Conservation (phyloP, 495 filamentous ascomycete species). For the Astrocystis sublimbata region DNA sequence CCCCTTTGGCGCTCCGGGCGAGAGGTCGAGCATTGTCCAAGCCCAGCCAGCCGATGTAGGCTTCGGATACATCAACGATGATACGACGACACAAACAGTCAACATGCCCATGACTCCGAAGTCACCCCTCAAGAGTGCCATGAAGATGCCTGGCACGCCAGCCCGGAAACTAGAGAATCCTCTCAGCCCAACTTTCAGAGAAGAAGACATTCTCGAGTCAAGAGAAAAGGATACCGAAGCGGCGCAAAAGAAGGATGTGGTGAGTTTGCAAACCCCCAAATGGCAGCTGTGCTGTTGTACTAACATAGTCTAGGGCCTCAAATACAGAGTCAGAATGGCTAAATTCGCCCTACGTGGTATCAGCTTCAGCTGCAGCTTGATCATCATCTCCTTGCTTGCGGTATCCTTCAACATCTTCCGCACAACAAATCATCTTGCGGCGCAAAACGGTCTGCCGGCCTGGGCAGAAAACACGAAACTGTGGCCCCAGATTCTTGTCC, state of each 20-base stretch:
- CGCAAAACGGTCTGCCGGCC: slow-evolving; percentile 74
- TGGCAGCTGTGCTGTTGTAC: slow-evolving; percentile 15
- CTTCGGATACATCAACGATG: slow-evolving; percentile 81
- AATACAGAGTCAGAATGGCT: slow-evolving; percentile 86
- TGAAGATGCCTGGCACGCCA: slow-evolving; percentile 81
- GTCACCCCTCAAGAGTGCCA: slow-evolving; percentile 79
- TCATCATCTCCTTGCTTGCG: slow-evolving; percentile 84
- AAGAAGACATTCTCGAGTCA: slow-evolving; percentile 82
- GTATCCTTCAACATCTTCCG: slow-evolving; percentile 89
- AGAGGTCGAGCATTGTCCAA: slow-evolving; percentile 58
- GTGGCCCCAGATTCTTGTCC: slow-evolving; percentile 87
- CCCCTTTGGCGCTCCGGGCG: slow-evolving; percentile 65
- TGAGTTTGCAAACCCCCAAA: slow-evolving; percentile 50
- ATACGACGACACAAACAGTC: slow-evolving; percentile 50
- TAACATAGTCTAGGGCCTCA: slow-evolving; percentile 71
- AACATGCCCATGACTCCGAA: slow-evolving; percentile 63
- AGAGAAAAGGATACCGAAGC: slow-evolving; percentile 76
- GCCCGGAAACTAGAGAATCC: slow-evolving; percentile 63
- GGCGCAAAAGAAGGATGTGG: slow-evolving; percentile 80
- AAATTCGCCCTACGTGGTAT: slow-evolving; percentile 91
- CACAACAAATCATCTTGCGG: slow-evolving; percentile 68
- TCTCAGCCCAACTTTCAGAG: slow-evolving; percentile 83
- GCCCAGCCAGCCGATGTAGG: slow-evolving; percentile 80
- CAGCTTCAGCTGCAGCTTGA: slow-evolving; percentile 95
- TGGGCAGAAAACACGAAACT: slow-evolving; percentile 78